Evolutionary conservation across 1,284 basidiomycete species (phyloP), one percentile per base, ranked within the genome.

Genomic region (Boletus albobrunnescens): DNA sequence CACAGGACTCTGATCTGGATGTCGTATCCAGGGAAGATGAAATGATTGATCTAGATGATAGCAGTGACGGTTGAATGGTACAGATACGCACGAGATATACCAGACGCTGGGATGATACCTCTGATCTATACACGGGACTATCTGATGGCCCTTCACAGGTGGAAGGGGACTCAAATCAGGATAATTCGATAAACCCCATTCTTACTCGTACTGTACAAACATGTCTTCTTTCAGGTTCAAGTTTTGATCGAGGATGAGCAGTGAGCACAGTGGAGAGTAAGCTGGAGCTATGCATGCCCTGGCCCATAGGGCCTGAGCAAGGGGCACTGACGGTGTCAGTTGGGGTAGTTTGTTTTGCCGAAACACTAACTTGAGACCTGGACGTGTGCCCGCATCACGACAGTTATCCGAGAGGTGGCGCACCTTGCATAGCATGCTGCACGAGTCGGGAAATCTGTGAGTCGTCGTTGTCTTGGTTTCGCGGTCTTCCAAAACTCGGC

Each of bases 41-140:
- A 4, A 56, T 64, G 59, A 46, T 65, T 12, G 59, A 64, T 48
- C 31, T 65, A 35, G 63, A 62, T 22, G 57, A 37, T 30, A 54
- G 59, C 36, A 61, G 63, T 46, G 57, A 53, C 9, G 1, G n/a
- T 37, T 60, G 17, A 49, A 39, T 38, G 23, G 12, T 24, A 6
- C 3, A 9, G 27, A 11, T 27, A 4, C 37, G 23, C 24, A 16
- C 13, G 20, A 16, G 20, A 23, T 17, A 37, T 24, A 6, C 26
- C 27, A 28, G 22, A 23, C n/a, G n/a, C 23, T 31, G 6, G 11
- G 22, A 22, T 8, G 39, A 39, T 41, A 26, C 36, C 31, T 10
- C 12, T 22, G 9, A 9, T 38, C 33, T 33, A 30, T 30, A 35
- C 9, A 3, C 8, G 6, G 3, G 3, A 32, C 46, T 27, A 20